Conservation (phyloP, 2,329 filamentous ascomycete species). For the Aspergillus melleus region DNA sequence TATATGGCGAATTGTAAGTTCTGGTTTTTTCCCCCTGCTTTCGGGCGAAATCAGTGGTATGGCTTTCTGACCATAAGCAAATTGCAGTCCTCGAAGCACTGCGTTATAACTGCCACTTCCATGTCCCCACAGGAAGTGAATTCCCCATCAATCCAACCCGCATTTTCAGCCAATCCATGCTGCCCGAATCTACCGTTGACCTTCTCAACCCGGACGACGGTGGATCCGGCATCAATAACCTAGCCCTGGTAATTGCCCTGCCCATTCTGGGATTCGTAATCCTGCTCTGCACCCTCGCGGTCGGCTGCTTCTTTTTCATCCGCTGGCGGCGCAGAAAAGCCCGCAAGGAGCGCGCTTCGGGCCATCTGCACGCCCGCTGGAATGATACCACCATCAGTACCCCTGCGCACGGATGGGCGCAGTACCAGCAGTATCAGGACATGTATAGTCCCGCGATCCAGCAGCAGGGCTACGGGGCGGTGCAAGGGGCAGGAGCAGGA, state of each 20-base stretch:
- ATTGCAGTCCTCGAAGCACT: conserved; percentile 45
- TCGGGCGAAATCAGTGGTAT: not conserved
- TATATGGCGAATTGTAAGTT: conserved; percentile 48
- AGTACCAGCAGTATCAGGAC: conserved; percentile 22
- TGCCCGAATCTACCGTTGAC: conserved; percentile 35
- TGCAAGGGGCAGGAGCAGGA: not conserved
- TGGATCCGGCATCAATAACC: conserved; percentile 26
- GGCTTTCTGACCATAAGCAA: conserved; percentile 4
- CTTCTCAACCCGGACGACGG: conserved; percentile 16
- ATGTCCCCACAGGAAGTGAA: conserved; percentile 31
- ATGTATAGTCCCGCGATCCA: conserved; percentile 14
- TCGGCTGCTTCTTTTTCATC: conserved; percentile 46
- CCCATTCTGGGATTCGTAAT: conserved; percentile 46
- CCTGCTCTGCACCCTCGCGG: conserved; percentile 29
- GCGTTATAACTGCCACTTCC: conserved; percentile 47
- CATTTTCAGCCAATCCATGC: conserved; percentile 43
- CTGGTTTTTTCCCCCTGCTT: not conserved
- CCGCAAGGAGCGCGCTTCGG: conserved; percentile 25
- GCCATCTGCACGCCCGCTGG: conserved; percentile 37
- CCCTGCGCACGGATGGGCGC: conserved; percentile 29
- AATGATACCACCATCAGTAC: conserved; percentile 34
- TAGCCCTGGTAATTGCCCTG: conserved; percentile 44
- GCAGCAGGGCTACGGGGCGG: conserved; percentile 10
- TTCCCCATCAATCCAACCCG: conserved; percentile 42
- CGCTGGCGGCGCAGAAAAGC: conserved; percentile 42